A percentile compares a stretch with the other conserved stretches of the same genome.
phyloP scores from a whole-genome alignment of 2,329 filamentous ascomycete species.

The Penicillium sp. region DNA sequence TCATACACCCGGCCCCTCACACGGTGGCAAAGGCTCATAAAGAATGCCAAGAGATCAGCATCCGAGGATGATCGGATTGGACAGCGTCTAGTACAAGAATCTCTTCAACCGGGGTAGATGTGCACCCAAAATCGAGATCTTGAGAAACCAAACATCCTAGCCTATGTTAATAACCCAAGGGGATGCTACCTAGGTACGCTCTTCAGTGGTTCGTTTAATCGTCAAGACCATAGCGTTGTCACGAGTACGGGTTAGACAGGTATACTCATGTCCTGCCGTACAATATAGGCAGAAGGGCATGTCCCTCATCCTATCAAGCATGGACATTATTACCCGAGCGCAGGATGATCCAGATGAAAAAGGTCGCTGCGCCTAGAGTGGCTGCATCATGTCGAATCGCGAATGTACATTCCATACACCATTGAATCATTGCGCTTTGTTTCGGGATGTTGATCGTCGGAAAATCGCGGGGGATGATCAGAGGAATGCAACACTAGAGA shows the following conservation, averaged over 20 bases:
- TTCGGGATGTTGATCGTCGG: neutral
- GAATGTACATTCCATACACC: neutral
- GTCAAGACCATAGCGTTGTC: neutral
- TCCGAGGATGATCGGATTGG: neutral
- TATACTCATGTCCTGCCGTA: neutral
- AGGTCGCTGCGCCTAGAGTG: neutral
- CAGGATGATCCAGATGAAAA: neutral
- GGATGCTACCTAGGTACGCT: neutral
- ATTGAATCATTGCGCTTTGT: neutral
- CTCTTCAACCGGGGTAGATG: neutral
- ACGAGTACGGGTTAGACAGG: neutral
- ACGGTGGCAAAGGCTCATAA: neutral
- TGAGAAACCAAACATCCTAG: neutral
- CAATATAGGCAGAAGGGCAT: neutral
- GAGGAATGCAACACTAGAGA: neutral
- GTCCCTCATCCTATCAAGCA: neutral
- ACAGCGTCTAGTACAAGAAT: neutral
- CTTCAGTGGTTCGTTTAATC: neutral
- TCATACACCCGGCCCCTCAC: neutral
- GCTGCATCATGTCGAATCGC: constrained; percentile 1
- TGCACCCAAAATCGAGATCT: neutral
- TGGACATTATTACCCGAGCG: neutral
- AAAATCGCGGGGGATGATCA: neutral
- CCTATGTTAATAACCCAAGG: neutral
- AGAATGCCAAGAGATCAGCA: constrained; percentile 8